Evolutionary conservation across 345 rosid genomes (phyloP), one percentile per base, ranked within the genome.

Genomic region (Mangifera indica): DNA sequence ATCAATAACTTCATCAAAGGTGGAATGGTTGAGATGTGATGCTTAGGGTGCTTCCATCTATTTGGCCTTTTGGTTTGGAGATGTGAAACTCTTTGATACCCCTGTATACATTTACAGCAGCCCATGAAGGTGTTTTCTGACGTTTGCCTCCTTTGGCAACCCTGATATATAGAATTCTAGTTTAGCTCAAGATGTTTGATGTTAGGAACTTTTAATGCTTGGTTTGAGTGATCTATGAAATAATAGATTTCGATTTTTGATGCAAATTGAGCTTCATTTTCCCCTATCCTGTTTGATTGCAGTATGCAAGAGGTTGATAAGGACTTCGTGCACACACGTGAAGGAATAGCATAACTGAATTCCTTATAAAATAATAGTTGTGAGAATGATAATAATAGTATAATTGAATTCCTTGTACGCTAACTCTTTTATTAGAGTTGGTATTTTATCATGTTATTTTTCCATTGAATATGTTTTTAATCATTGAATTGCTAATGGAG

Each of bases 191-290:
- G 45, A 62, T 21, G 14, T 14, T 21, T 68, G 62, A 37, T 37
- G 26, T 11, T 67, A 8, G 32, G 48, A 34, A 53, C 61, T 21
- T 54, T 20, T 37, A 20, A 18, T 32, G 45, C 25, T 29, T 51
- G 46, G 34, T 58, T 57, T 12, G 18, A 15, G 5, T 21, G 34
- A 14, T 54, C 37, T 55, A 18, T 68, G 18, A 25, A n/a, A 48
- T 5, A 56, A 42, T 9, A 10, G 37, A 40, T 24, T 4, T 20
- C 2, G 21, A 21, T 10, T 32, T 32, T 25, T 1, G 29, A 32
- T 34, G 59, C 60, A 67, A 67, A n/a, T 52, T 29, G 44, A 51
- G 57, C 44, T 52, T 15, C 54, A 18, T 52, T 26, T n/a, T 29
- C 13, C 32, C 29, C 2, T 26, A 51, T 32, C 3, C 52, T 52